Evolutionary conservation across 176 grass and related monocot species (phyloP).

Genomic region (Phyllostachys edulis): DNA sequence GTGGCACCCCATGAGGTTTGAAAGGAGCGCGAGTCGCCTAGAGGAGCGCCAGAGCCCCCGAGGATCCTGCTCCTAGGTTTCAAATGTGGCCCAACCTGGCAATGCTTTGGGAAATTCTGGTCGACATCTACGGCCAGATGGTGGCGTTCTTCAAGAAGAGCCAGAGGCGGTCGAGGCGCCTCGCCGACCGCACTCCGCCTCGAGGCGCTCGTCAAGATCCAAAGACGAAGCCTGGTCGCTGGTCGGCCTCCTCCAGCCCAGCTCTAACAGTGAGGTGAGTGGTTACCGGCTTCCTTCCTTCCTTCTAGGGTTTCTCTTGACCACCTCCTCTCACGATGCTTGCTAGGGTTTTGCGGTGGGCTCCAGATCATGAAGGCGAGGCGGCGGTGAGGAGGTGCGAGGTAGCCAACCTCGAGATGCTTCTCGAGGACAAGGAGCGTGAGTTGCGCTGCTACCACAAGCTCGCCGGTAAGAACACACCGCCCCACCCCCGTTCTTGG

Average conservation of each 20-base stretch:
- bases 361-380: slow-evolving; percentile 16
- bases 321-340: not conserved
- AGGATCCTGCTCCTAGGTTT: slow-evolving; percentile 49
- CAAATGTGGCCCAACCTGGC: slow-evolving; percentile 39
- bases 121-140: too few relatives aligned
- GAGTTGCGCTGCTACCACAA: slow-evolving; percentile 38
- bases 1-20: too few relatives aligned
- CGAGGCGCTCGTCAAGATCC: slow-evolving; percentile 27
- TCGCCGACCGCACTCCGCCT: slow-evolving; percentile 30
- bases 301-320: not conserved
- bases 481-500: too few relatives aligned
- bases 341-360: slow-evolving; percentile 1
- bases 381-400: not conserved
- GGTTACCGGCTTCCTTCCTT: not conserved
- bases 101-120: slow-evolving; percentile 56
- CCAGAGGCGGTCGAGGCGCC: too few relatives aligned
- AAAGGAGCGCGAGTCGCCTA: too few relatives aligned
- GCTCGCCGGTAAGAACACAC: not conserved
- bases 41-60: too few relatives aligned
- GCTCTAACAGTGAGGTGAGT: slow-evolving; percentile 10
- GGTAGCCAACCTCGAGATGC: slow-evolving; percentile 15
- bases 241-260: slow-evolving; percentile 5
- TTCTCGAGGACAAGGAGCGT: slow-evolving; percentile 32
- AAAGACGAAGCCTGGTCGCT: too few relatives aligned
- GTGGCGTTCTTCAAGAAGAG: too few relatives aligned